Percentiles rank a stretch among this genome's conserved stretches.
Evolutionary conservation across 768 basidiomycete genomes (phyloP).

Genomic region (Phanerochaete sordida): DNA sequence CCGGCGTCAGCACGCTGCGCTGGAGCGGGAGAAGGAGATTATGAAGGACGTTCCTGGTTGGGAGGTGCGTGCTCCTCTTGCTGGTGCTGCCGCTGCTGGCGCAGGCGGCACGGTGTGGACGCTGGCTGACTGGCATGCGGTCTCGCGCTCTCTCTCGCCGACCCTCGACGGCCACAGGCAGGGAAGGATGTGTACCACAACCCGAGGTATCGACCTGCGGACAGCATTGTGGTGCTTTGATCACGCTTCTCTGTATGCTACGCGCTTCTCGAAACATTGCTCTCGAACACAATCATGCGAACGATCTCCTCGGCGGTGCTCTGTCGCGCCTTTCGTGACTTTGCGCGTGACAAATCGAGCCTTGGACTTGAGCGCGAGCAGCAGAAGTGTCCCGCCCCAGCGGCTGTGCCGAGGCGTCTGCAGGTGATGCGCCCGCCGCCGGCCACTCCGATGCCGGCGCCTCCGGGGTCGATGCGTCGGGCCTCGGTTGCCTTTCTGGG

Average conservation of each 20-base stretch:
- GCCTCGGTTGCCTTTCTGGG: background rate
- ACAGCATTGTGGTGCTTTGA: slow-evolving; percentile 59
- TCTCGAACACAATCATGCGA: slow-evolving; percentile 15
- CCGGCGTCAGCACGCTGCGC: slow-evolving; percentile 72
- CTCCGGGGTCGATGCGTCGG: background rate
- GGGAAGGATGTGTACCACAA: slow-evolving; percentile 88
- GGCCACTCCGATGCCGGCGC: background rate
- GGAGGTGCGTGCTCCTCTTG: slow-evolving; percentile 67
- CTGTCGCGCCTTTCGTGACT: background rate
- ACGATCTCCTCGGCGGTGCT: slow-evolving; percentile 7
- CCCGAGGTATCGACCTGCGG: slow-evolving; percentile 58
- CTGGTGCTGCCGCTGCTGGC: slow-evolving; percentile 19
- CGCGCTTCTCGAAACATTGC: slow-evolving; percentile 19
- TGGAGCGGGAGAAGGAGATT: slow-evolving; percentile 79
- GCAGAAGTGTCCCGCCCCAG: slow-evolving; percentile 9
- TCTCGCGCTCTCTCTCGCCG: slow-evolving; percentile 6
- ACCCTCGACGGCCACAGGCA: slow-evolving; percentile 42
- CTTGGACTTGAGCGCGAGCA: background rate
- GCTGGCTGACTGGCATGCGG: slow-evolving; percentile 16
- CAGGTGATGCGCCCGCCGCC: slow-evolving; percentile 14
- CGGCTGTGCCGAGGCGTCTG: slow-evolving; percentile 1
- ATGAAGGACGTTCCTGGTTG: slow-evolving; percentile 94
- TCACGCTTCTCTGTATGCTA: slow-evolving; percentile 17
- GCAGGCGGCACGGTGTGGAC: slow-evolving; percentile 4
- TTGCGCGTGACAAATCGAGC: slow-evolving; percentile 6